Evolutionary conservation across 306 rosid genomes (phyloP).

Genomic region (Prunus mume): DNA sequence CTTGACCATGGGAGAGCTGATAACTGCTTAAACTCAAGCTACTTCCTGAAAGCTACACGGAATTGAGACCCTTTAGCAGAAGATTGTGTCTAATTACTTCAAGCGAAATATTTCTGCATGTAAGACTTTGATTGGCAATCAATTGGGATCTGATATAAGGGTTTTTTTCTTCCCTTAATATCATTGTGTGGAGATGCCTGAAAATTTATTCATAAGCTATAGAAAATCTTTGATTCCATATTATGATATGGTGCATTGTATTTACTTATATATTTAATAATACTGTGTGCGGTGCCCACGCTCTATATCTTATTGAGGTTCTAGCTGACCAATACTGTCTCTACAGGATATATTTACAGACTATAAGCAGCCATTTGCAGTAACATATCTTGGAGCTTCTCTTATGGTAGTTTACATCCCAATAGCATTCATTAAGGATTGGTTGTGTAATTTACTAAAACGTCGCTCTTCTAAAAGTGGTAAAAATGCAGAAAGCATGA

Average conservation of each 20-base stretch:
- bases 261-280: conserved; percentile 1
- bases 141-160: neutral
- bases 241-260: neutral
- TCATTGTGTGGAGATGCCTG: neutral
- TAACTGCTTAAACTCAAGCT: neutral
- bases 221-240: neutral
- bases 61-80: neutral
- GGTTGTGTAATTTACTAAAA: conserved; percentile 58
- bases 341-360: conserved; percentile 68
- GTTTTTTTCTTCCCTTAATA: neutral
- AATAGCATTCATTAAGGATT: conserved; percentile 88
- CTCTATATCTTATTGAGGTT: conserved; percentile 11
- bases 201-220: neutral
- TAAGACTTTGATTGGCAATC: neutral
- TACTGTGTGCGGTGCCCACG: conserved; percentile 8
- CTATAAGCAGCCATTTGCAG: conserved; percentile 96
- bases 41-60: neutral
- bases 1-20: neutral
- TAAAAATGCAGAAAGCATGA: conserved; percentile 44
- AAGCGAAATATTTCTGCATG: neutral
- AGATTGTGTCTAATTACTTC: conserved; percentile 6
- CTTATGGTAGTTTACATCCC: conserved; percentile 99
- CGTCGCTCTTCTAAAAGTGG: conserved; percentile 63
- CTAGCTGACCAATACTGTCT: conserved; percentile 29
- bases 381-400: conserved; percentile 98